Base-by-base conservation (phyloP, 2,329 filamentous ascomycete genomes). In the Cytospora paraplurivora region DNA sequence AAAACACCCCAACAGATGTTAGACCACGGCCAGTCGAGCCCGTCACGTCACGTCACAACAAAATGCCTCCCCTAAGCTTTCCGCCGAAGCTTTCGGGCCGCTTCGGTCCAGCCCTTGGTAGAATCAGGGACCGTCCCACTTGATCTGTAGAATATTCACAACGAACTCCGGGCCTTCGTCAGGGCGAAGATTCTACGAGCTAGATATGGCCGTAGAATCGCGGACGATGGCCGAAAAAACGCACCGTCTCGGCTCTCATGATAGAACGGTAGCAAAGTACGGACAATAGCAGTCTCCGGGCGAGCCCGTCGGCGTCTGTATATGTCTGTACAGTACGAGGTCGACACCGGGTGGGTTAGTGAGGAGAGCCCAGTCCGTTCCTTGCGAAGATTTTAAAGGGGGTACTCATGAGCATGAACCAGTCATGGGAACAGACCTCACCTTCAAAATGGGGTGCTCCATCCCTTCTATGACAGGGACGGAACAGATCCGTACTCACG, bases 191-290 rank as follows among this genome's bases (percentile, higher is more conserved):
- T 49, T 17, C 38, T 17, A 61, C 35, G 37, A 32, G 51, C 47
- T 49, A 49, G 41, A 44, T 44, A 44, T 44, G 17, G 41, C 41
- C 41, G 41, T 17, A 61, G 35, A 54, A 52, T 41, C 58, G 54
- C 58, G 58, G 58, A 61, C 37, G 37, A 41, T 61, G 34, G n/a
- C 58, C 58, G 58, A 61, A 55, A 47, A 32, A 5, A 51, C 49
- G 58, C 38, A 55, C 51, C 58, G 58, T 61, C 51, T 49, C 49
- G 50, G 47, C 37, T 49, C 38, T 51, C 32, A 41, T 47, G 32
- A 54, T 38, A 38, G 38, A 60, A 54, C 58, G 58, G 50, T 47
- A 27, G 5, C 38, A 27, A 54, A 17, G 13, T 27, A 27, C 13
- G 49, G 19, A 32, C 19, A 11, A 21, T 54, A 38, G 27, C n/a